These are phyloP conservation scores for Lactarius vividus DNA, from an alignment of 768 basidiomycete species.

Conservation along the genomic window DNA sequence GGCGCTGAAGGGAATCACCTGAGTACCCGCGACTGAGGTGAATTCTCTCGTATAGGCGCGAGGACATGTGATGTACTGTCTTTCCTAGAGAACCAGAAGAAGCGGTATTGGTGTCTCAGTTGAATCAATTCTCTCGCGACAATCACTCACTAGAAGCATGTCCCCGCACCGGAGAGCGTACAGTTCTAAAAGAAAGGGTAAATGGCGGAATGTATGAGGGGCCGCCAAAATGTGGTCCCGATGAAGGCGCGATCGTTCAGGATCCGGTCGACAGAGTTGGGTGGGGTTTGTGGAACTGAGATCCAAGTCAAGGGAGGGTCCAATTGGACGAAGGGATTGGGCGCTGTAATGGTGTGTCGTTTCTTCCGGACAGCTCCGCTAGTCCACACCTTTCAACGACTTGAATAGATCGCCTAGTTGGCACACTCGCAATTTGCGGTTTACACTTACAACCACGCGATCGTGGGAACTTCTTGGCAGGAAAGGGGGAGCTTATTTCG, in stretches of 20 bases:
- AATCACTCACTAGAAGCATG: not conserved
- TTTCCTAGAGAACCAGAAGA: not conserved
- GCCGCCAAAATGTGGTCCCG: not conserved
- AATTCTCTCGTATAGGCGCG: no score
- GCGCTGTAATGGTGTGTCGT: not conserved
- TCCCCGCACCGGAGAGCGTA: not conserved
- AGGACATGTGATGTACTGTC: not conserved
- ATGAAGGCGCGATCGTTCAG: not conserved
- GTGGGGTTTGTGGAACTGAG: not conserved
- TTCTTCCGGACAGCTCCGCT: not conserved
- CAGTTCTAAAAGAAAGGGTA: not conserved
- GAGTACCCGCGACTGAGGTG: not conserved
- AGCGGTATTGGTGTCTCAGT: not conserved
- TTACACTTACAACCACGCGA: not conserved
- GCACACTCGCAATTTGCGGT: no score
- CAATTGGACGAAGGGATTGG: not conserved
- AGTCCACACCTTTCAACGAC: not conserved
- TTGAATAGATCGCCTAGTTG: not conserved
- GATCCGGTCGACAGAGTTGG: not conserved
- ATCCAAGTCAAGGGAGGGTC: not conserved
- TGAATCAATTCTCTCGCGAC: not conserved
- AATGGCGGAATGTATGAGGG: conserved; percentile 12
- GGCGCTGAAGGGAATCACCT: not conserved
- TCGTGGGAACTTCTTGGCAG: not conserved
- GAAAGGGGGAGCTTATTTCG: not conserved